Evolutionary conservation across 306 rosid species (phyloP).

Genomic region (Malus asiatica): DNA sequence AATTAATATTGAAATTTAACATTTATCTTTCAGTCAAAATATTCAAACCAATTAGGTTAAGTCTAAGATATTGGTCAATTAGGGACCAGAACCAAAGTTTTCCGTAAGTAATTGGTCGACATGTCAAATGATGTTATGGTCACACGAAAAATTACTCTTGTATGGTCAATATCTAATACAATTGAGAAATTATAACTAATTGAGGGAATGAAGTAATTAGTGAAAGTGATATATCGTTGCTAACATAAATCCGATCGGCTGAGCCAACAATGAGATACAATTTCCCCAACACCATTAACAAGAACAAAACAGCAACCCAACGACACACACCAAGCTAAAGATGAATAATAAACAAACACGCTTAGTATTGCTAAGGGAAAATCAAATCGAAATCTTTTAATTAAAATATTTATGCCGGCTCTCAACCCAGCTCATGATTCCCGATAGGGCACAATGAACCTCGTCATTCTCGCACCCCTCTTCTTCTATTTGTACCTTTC

Average conservation of each 20-base stretch:
- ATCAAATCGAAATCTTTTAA: constrained; percentile 8
- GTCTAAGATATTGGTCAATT: too few species aligned
- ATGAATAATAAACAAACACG: background rate
- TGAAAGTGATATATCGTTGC: background rate
- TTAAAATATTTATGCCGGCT: constrained; percentile 39
- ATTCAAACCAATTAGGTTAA: too few species aligned
- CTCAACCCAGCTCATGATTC: constrained; percentile 41
- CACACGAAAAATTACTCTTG: too few species aligned
- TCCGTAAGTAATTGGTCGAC: too few species aligned
- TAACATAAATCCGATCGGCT: background rate
- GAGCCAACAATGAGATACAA: constrained; percentile 1
- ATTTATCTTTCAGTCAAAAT: too few species aligned
- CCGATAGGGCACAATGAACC: constrained; percentile 5
- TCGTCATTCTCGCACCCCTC: constrained; percentile 37
- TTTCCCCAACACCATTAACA: constrained; percentile 5
- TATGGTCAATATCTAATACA: too few species aligned
- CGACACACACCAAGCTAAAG: constrained; percentile 15
- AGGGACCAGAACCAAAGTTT: too few species aligned
- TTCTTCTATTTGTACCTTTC: background rate
- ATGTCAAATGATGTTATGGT: too few species aligned
- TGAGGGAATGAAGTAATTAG: background rate
- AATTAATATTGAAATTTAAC: too few species aligned
- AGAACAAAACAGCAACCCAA: constrained; percentile 29
- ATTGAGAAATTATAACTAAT: too few species aligned
- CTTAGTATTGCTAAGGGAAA: background rate